Conservation (phyloP, 441 rosid species). For the Populus hybrid region DNA sequence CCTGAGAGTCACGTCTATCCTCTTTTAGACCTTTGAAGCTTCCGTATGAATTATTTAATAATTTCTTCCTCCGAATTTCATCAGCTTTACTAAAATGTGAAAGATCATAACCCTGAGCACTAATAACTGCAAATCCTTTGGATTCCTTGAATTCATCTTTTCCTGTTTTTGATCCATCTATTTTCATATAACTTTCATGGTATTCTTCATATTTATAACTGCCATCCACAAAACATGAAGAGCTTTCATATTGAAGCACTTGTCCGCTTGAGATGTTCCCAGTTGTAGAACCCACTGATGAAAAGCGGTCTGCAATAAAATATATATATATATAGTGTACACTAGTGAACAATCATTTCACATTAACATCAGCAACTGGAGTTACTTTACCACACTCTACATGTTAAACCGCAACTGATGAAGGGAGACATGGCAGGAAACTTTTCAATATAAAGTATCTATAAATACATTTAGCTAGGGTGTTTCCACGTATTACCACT, state of each 20-base stretch:
- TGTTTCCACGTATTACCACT: not conserved
- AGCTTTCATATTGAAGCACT: conserved; percentile 74
- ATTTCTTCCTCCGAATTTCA: conserved; percentile 50
- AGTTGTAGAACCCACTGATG: conserved; percentile 35
- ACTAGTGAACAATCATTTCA: not conserved
- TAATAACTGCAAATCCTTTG: conserved; percentile 35
- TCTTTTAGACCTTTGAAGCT: conserved; percentile 70
- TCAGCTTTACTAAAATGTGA: conserved; percentile 43
- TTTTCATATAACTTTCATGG: conserved; percentile 59
- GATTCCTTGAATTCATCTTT: conserved; percentile 51
- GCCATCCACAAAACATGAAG: conserved; percentile 57
- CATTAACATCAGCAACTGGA: not conserved
- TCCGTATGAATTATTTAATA: conserved; percentile 43
- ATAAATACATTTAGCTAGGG: not conserved
- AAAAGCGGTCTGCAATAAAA: conserved; percentile 46
- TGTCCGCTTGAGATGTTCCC: conserved; percentile 57
- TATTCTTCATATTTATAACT: conserved; percentile 64
- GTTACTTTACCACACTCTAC: not conserved
- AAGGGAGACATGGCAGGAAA: not conserved
- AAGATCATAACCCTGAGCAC: conserved; percentile 35
- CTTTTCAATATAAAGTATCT: not conserved
- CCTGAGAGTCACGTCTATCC: conserved; percentile 45
- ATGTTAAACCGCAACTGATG: not conserved
- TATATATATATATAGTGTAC: not conserved
- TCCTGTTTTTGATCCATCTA: conserved; percentile 55